Evolutionary conservation across 2,329 filamentous ascomycete genomes (phyloP).

Genomic region (Trichoderma sp.): DNA sequence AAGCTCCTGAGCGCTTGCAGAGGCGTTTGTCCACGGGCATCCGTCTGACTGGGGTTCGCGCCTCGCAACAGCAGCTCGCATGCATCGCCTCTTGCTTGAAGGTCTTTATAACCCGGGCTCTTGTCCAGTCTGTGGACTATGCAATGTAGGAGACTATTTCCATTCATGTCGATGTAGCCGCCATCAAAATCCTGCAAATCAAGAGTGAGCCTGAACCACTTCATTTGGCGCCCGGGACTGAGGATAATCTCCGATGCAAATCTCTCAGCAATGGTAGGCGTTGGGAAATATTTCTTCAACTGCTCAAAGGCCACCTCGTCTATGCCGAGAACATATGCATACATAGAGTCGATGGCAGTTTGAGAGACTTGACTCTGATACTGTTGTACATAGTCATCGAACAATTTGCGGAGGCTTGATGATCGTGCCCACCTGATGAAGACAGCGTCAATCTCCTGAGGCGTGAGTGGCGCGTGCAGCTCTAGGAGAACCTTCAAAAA

Average conservation of each 20-base stretch:
- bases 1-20: neutral
- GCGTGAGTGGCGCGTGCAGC: conserved; percentile 4
- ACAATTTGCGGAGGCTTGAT: neutral
- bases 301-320: neutral
- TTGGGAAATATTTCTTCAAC: neutral
- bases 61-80: neutral
- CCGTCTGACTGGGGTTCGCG: neutral
- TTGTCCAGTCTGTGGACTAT: conserved; percentile 20
- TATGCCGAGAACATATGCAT: neutral
- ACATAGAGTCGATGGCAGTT: neutral
- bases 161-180: conserved; percentile 5
- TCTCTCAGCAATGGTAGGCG: neutral
- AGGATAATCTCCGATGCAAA: neutral
- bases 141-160: conserved; percentile 19
- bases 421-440: conserved; percentile 11
- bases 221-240: neutral
- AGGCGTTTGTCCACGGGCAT: neutral
- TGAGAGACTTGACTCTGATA: neutral
- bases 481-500: neutral
- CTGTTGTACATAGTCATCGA: neutral
- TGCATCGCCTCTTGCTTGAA: neutral
- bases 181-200: conserved; percentile 7
- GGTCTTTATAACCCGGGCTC: neutral
- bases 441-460: conserved; percentile 3
- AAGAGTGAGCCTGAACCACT: neutral